These are phyloP conservation scores for Phyllosticta citriasiana DNA, from an alignment of 2,329 filamentous ascomycete genomes.

Conservation along the genomic window DNA sequence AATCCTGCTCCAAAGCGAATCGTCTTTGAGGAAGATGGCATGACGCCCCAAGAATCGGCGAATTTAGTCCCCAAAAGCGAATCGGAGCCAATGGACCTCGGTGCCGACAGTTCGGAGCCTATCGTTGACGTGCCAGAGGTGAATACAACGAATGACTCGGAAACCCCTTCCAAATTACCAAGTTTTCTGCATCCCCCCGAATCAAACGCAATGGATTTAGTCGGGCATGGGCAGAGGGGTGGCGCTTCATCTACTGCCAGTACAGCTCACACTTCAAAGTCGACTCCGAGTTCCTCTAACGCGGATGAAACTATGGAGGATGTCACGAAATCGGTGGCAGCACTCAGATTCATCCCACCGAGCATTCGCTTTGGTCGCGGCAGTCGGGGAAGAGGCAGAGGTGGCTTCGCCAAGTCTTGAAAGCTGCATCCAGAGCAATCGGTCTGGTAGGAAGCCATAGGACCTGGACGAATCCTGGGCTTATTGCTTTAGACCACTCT, in stretches of 20 bases:
- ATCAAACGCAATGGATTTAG: not conserved
- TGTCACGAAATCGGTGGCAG: conserved; percentile 58
- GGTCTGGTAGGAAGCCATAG: no score
- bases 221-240: not conserved
- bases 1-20: not conserved
- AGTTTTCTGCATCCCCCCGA: not conserved
- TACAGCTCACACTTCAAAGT: not conserved
- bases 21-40: conserved; percentile 1
- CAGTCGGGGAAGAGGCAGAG: not conserved
- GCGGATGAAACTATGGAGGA: conserved; percentile 50
- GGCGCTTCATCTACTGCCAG: not conserved
- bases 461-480: no score
- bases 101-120: not conserved
- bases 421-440: not conserved
- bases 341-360: conserved; percentile 59
- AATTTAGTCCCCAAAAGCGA: not conserved
- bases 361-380: conserved; percentile 56
- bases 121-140: not conserved
- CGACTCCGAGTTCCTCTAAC: conserved; percentile 4
- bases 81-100: not conserved
- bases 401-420: conserved; percentile 3
- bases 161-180: not conserved
- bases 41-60: not conserved
- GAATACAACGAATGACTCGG: not conserved
- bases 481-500: no score